phyloP scores from a whole-genome alignment of 805 yeast species.

The Ogataea glucozyma region DNA sequence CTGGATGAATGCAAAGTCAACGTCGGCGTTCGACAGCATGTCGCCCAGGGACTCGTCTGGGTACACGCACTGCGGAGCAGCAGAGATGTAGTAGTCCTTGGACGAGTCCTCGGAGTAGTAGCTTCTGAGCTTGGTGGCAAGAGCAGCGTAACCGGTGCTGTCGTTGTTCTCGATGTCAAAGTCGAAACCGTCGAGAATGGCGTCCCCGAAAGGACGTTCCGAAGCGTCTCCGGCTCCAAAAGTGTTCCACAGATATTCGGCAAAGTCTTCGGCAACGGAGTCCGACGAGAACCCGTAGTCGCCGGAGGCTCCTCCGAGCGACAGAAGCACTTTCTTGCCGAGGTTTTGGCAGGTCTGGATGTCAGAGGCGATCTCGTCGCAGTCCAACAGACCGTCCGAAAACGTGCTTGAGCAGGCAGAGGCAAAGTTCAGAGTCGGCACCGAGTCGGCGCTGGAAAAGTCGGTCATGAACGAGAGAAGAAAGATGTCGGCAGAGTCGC shows the following conservation, averaged over 20 bases:
- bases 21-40: slow-evolving; percentile 48
- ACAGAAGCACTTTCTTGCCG: slow-evolving; percentile 78
- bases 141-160: slow-evolving; percentile 64
- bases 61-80: slow-evolving; percentile 91
- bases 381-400: slow-evolving; percentile 43
- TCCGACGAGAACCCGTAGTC: slow-evolving; percentile 53
- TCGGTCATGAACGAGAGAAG: slow-evolving; percentile 67
- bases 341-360: slow-evolving; percentile 71
- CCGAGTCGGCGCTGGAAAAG: slow-evolving; percentile 49
- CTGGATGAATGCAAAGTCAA: slow-evolving; percentile 84
- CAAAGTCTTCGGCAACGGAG: slow-evolving; percentile 58
- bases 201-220: slow-evolving; percentile 63
- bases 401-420: slow-evolving; percentile 43
- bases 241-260: slow-evolving; percentile 59
- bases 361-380: slow-evolving; percentile 54
- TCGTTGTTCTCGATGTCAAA: slow-evolving; percentile 66
- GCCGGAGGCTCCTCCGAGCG: slow-evolving; percentile 75
- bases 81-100: slow-evolving; percentile 71
- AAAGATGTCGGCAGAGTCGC: slow-evolving; percentile 68
- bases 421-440: slow-evolving; percentile 58
- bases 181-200: slow-evolving; percentile 83
- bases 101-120: slow-evolving; percentile 42
- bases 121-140: slow-evolving; percentile 50
- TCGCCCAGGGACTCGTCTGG: slow-evolving; percentile 65
- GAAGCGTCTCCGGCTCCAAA: slow-evolving; percentile 57